Percentiles rank a stretch among this genome's conserved stretches.
phyloP scores from a whole-genome alignment of 495 filamentous ascomycete genomes.

The Penicillium arizonense region DNA sequence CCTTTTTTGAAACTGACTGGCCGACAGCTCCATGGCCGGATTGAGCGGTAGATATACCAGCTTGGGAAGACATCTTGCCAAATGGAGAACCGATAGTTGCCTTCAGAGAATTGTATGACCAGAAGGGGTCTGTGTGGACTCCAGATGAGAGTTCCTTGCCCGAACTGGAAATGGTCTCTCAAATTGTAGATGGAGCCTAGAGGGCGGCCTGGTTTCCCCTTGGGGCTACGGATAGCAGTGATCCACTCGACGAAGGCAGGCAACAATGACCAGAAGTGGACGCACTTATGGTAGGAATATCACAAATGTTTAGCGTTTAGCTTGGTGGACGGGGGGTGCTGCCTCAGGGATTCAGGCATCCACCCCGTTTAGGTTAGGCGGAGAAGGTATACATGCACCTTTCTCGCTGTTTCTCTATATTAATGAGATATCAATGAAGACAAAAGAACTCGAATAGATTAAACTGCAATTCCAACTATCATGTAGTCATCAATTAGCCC shows the following conservation, averaged over 20 bases:
- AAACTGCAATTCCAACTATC: no score
- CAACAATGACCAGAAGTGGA: neutral
- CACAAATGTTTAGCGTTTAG: no score
- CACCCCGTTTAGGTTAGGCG: conserved; percentile 3
- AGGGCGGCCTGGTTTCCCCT: conserved; percentile 9
- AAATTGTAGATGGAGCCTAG: conserved; percentile 5
- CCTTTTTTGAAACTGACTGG: neutral
- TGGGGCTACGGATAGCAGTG: no score
- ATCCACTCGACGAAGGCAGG: neutral
- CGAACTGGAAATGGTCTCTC: neutral
- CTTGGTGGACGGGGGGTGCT: conserved; percentile 8
- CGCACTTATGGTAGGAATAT: neutral
- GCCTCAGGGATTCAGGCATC: conserved; percentile 27
- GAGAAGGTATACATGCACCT: neutral
- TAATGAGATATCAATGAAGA: no score
- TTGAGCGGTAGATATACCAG: conserved; percentile 13
- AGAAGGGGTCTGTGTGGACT: neutral
- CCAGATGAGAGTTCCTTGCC: neutral
- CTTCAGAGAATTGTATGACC: neutral
- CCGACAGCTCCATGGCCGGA: conserved; percentile 7
- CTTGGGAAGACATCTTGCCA: conserved; percentile 16
- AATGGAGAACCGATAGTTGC: neutral
- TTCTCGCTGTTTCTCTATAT: no score
- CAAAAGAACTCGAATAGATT: no score
- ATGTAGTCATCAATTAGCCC: no score